Base-by-base conservation (phyloP, 179 eudicot species). In the Sideroxylon spinosum region DNA sequence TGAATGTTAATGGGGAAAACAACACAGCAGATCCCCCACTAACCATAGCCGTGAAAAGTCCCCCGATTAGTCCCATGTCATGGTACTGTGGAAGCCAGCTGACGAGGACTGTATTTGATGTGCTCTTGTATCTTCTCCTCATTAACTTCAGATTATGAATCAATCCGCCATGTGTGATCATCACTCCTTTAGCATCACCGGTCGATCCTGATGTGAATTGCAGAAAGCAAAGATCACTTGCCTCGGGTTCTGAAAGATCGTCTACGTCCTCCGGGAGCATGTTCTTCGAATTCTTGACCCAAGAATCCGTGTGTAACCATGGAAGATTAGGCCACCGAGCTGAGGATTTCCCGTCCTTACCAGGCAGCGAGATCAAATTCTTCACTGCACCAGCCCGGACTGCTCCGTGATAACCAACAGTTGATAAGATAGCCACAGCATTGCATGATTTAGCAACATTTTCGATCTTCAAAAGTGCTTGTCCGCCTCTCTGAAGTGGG, bases 41-140 rank as follows among this genome's bases (percentile, higher is more conserved):
- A 55, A 88, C 89, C 80, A 88, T 63, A 61, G 88, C 78, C 9
- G 91, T 86, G 50, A 88, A 88, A 74, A 88, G 86, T 52, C 89
- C 91, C 16, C 91, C 91, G 22, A 88, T 88, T 37, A 88, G 53
- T 10, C 91, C 91, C 91, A 88, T 88, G 69, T 88, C 91, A 71
- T 88, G 91, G 71, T 88, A 88, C 74, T 88, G 91, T 14, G 91
- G 91, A 55, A 88, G 86, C 91, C 91, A 88, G 73, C 91, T 88
- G 16, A 88, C 81, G 2, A 85, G 76, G 17, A 88, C 87, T 26
- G 91, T 88, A 23, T 81, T 85, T 59, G 88, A 80, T 22, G 89
- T 88, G 86, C 91, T 88, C 75, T 76, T 84, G 79, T 88, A 88
- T 79, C 73, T 73, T 79, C 77, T 86, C 59, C 85, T 67, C 91